These are phyloP conservation scores for Cadophora malorum DNA, from an alignment of 2,329 filamentous ascomycete species.

Conservation along the genomic window DNA sequence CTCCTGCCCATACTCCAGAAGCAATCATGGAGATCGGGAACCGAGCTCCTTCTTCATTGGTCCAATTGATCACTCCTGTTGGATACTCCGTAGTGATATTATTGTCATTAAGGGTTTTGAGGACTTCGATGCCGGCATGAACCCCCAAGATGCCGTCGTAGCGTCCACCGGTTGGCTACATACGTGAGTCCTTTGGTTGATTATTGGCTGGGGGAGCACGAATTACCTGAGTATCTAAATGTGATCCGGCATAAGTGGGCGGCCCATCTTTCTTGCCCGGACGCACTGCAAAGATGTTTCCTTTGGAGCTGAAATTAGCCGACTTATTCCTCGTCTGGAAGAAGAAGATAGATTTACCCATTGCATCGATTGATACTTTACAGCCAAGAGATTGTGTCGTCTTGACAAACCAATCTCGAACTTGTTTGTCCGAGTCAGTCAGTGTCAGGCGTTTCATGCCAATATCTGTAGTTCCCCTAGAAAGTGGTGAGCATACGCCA, in stretches of 20 bases:
- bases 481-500: not conserved
- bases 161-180: slow-evolving; percentile 65
- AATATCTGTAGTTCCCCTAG: slow-evolving; percentile 63
- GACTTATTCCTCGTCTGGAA: not conserved
- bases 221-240: slow-evolving; percentile 65
- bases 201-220: slow-evolving; percentile 44
- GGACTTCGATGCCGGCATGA: slow-evolving; percentile 73
- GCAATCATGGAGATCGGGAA: slow-evolving; percentile 78
- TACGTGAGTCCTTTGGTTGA: not conserved
- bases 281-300: slow-evolving; percentile 77
- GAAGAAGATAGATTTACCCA: slow-evolving; percentile 55
- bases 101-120: slow-evolving; percentile 71
- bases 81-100: slow-evolving; percentile 68
- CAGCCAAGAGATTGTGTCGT: slow-evolving; percentile 70
- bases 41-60: slow-evolving; percentile 78
- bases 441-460: slow-evolving; percentile 80
- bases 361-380: slow-evolving; percentile 70
- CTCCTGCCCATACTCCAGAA: slow-evolving; percentile 79
- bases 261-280: slow-evolving; percentile 65
- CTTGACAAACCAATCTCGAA: slow-evolving; percentile 76
- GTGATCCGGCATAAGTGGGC: slow-evolving; percentile 73
- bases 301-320: slow-evolving; percentile 21
- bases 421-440: slow-evolving; percentile 73
- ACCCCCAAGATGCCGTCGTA: slow-evolving; percentile 83
- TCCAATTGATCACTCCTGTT: slow-evolving; percentile 59